Base-by-base conservation (phyloP, 2,329 filamentous ascomycete species). In the Xylaria hypoxylon region DNA sequence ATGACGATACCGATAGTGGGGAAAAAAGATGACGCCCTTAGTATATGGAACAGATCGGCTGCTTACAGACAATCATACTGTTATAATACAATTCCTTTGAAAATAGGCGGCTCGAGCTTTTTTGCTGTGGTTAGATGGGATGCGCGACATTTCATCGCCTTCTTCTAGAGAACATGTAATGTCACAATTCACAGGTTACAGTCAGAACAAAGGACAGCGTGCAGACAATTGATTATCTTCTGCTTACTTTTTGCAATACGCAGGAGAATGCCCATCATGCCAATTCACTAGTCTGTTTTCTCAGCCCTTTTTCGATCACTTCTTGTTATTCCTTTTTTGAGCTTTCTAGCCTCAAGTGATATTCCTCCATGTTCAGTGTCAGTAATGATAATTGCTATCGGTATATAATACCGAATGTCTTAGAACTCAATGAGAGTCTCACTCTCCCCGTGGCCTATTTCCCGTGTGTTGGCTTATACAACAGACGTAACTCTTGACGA, bases 401-500 rank as follows among this genome's bases (percentile, higher is more conserved):
- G 3, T 13, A 5, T n/a, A 22, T 26, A n/a, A 35, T 11, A 6
- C 48, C 10, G 1, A 6, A 13, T 10, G 6, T 5, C 17, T 17
- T 52, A 52, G 28, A 22, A 19, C 13, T 52, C 17, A 51, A 51
- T 51, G 10, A 51, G 48, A 8, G 15, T 7, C 10, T 35, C 26
- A 19, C n/a, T n/a, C n/a, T 11, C 19, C 7, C 38, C 40, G 31
- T 59, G 8, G 13, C n/a, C 13, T n/a, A 2, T 13, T 4, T 33
- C 22, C 26, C 19, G 11, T 1, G 7, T 24, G n/a, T 24, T 6
- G n/a, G 11, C 38, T 13, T 17, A 45, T 45, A 24, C 15, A 35
- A 35, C 26, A 53, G 35, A 67, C 55, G 2, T 15, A 17, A 3
- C 45, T 50, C 55, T 67, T 67, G 10, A 38, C 64, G 35, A 67